Evolutionary conservation across 371 early-diverging fungal genomes (phyloP), one percentile per base, ranked within the genome.

Genomic region (Saksenaea oblongispora): DNA sequence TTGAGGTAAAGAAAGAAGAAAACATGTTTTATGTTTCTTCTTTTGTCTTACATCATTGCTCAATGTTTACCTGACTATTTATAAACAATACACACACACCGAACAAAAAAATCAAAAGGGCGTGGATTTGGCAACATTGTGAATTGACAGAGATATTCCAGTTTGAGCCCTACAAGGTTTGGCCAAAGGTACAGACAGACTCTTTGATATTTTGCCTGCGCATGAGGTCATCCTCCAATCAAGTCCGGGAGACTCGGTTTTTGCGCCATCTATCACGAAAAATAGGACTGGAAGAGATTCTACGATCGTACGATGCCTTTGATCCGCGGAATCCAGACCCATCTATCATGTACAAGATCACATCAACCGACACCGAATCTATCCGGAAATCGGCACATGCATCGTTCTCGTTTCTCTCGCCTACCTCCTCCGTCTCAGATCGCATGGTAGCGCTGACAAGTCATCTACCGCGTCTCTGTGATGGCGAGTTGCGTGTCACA

Each of bases 191-290:
- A 26, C 89, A 89, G 56, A 89, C 89, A 0, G 87, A 89, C 54
- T 87, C 89, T 2, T 71, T 89, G 5, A 80, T 89, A 15, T 89
- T 89, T 64, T 78, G 79, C 28, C 58, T 87, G 1, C 70, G 81
- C 34, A 70, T 72, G 53, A 61, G 67, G 17, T 56, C 66, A 24
- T 51, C 44, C 76, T 98, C 64, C 97, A 98, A 73, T 94, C 94
- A 28, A 87, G 89, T 62, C 97, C 97, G 83, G 97, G 98, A 61
- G 95, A 96, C 86, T 94, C 95, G 70, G 14, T 82, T 71, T 60
- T 65, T 83, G 34, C 76, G 82, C 13, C 80, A 85, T 54, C 66
- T 66, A n/a, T 75, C 74, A 31, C 73, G 75, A 13, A 68, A 66
- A 42, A 37, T 63, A 27, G 39, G 18, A 11, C 62, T 74, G 10